Base-by-base conservation (phyloP, 2,329 filamentous ascomycete species). In the Nothophaeocryptopus gaeumannii region DNA sequence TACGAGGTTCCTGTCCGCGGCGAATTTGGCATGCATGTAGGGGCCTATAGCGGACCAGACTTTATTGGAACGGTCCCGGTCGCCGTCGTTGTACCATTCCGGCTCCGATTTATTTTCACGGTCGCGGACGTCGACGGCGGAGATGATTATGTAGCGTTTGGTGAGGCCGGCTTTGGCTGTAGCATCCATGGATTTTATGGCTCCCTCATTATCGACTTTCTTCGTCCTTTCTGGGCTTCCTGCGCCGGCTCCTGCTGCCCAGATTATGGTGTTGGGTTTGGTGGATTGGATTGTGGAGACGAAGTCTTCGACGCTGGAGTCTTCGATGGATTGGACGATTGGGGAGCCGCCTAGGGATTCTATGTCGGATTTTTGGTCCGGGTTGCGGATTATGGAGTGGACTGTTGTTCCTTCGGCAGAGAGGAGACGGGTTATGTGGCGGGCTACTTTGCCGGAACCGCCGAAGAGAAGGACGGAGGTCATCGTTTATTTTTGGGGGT, bases 161-260 rank as follows among this genome's bases (percentile, higher is more conserved):
- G 71, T 80, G 53, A 86, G 72, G 0, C 80, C 76, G 0, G 76
- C 74, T 7, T 75, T 66, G 14, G 79, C 76, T 0, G 82, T 76
- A 5, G 83, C 82, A 42, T 77, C 75, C 69, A 85, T 79, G 63
- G 83, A 82, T 63, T 81, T 74, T 37, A 78, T 77, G 8, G 82
- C 83, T 2, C 83, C 84, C 60, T 86, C 82, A 35, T 78, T 74
- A 66, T 86, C 83, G 45, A 86, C 75, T 40, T 75, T 74, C 59
- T 75, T 75, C 1, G 81, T 85, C 60, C 80, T 64, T 12, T 80
- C 75, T 0, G 80, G 65, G 1, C 74, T 78, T 39, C 66, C 59
- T 54, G 58, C 51, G 48, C 70, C 47, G 52, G 66, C 54, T 54
- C 63, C 50, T 47, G 67, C 54, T 56, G 65, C 50, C 65, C 65